Base-by-base conservation (phyloP, 2,329 filamentous ascomycete species). In the Byssochlamys sp. region DNA sequence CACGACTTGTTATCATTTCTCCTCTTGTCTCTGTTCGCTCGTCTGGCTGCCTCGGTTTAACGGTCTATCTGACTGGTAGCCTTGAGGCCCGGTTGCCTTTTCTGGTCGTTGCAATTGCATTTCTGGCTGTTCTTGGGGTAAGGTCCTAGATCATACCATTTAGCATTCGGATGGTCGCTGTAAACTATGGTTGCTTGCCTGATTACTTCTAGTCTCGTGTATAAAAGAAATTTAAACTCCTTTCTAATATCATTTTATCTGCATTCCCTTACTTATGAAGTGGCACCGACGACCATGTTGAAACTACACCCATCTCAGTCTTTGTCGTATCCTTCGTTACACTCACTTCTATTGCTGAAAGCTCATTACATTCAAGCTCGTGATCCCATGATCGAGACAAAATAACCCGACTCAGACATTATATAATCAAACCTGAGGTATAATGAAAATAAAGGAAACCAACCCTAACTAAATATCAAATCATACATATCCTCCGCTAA, bases 401-500 rank as follows among this genome's bases (percentile, higher is more conserved):
- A 19, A 45, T 45, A 19, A 45, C 39, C 14, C 39, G 7, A 6
- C 3, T 14, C 39, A 24, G 19, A 24, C 7, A n/a, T 45, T n/a
- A 45, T 45, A 10, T 24, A 45, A n/a, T 19, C n/a, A n/a, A 45
- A 39, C 12, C n/a, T 19, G 9, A 45, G 19, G 19, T 45, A n/a
- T 14, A 45, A 19, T 24, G n/a, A n/a, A n/a, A 3, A 31, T 9
- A 31, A 31, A 31, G 5, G 7, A 31, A 2, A 14, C 39, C n/a
- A 45, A 45, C 39, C 39, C 19, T 45, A n/a, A 45, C 39, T 19
- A 2, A 24, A 54, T 58, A 9, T 14, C 19, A 2, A 19, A 54
- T 58, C 53, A 60, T 51, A 56, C 52, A 59, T 63, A 63, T 1
- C 61, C 61, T 7, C 60, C 62, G 14, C 48, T 57, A 33, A 62